These are phyloP conservation scores for Gynochthodes officinalis DNA, from an alignment of 257 asterid genomes.

Conservation along the genomic window DNA sequence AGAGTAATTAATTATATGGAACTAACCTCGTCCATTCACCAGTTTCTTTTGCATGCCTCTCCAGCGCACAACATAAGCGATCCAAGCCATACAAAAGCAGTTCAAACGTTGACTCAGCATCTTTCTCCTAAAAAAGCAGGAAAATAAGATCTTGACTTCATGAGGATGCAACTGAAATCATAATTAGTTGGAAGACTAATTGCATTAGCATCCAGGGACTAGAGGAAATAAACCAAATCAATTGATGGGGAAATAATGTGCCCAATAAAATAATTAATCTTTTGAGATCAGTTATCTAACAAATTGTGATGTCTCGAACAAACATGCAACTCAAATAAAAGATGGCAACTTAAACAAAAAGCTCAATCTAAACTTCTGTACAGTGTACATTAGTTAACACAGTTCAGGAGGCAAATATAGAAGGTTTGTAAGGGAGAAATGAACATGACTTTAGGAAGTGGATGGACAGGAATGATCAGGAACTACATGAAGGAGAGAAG, in stretches of 20 bases:
- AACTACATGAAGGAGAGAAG: neutral
- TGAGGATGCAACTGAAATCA: neutral
- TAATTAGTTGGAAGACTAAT: neutral
- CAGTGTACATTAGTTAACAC: neutral
- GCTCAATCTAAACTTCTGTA: neutral
- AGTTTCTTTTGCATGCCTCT: slow-evolving; percentile 77
- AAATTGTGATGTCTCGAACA: neutral
- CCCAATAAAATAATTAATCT: too few species aligned
- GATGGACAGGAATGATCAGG: neutral
- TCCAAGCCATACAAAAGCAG: slow-evolving; percentile 74
- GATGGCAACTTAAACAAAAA: neutral
- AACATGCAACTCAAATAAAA: neutral
- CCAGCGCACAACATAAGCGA: slow-evolving; percentile 71
- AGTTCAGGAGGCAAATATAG: neutral
- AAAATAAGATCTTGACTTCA: neutral
- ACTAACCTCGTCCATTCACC: slow-evolving; percentile 94
- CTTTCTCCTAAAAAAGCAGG: slow-evolving; percentile 53
- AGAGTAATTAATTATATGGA: slow-evolving; percentile 2
- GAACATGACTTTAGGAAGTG: neutral
- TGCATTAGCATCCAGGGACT: too few species aligned
- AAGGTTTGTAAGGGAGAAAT: neutral
- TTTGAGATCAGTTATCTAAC: neutral
- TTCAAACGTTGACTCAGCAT: slow-evolving; percentile 83
- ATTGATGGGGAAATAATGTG: neutral
- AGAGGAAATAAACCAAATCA: neutral